Percentiles rank a stretch among this genome's conserved stretches.
Conservation (phyloP, 768 basidiomycete genomes). For the Tylopilus intermedius region DNA sequence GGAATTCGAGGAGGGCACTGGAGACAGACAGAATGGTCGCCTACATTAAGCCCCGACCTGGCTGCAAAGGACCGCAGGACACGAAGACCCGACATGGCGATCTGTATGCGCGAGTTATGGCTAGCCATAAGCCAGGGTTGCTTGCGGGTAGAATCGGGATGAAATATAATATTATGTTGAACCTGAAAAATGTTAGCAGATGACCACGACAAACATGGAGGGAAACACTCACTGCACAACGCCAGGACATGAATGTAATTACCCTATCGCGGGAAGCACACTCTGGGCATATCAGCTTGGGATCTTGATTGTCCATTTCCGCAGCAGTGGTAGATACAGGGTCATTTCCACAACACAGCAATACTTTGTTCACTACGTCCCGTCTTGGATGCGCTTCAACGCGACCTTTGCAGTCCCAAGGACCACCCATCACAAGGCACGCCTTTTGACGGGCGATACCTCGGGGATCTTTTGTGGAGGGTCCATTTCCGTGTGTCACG, state of each 20-base stretch:
- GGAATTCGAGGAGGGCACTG: conserved; percentile 26
- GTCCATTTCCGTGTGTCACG: conserved; percentile 2
- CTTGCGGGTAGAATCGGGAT: conserved; percentile 8
- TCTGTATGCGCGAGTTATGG: not conserved
- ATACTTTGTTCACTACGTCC: conserved; percentile 9
- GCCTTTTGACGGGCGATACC: conserved; percentile 22
- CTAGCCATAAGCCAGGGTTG: conserved; percentile 10
- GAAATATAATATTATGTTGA: conserved; percentile 14
- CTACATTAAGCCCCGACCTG: not conserved
- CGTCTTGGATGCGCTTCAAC: conserved; percentile 21
- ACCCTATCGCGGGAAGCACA: conserved; percentile 10
- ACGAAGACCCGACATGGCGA: not conserved
- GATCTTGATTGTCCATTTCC: conserved; percentile 25
- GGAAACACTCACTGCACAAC: conserved; percentile 16
- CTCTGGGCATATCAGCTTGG: conserved; percentile 15
- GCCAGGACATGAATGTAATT: conserved; percentile 21
- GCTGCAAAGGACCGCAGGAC: not conserved
- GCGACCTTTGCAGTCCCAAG: conserved; percentile 20
- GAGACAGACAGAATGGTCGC: conserved; percentile 23
- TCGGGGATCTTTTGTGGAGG: conserved; percentile 18
- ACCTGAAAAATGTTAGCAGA: conserved; percentile 10
- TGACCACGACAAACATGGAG: not conserved
- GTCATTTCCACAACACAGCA: conserved; percentile 21
- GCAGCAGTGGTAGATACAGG: conserved; percentile 18
- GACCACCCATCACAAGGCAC: conserved; percentile 20